Percentiles rank a stretch among this genome's conserved stretches.
These are phyloP conservation scores for Pseudozyma tsukubaensis DNA, from an alignment of 1,284 basidiomycete genomes.

Conservation along the genomic window DNA sequence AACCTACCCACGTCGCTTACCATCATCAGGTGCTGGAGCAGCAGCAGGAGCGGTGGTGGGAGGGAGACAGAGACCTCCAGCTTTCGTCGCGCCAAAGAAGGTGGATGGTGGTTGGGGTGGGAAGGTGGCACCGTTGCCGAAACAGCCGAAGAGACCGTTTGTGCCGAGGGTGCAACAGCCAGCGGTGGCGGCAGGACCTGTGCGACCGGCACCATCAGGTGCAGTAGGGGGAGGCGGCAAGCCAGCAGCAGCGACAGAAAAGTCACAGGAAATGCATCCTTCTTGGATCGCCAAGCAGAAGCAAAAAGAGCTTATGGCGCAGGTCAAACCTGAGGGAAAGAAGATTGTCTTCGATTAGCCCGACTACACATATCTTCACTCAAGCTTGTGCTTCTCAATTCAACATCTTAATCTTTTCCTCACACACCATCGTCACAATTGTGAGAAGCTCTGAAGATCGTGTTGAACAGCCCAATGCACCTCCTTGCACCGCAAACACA, in stretches of 20 bases:
- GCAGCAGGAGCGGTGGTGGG: background rate
- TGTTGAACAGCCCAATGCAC: too few relatives aligned
- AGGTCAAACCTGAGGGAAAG: constrained; percentile 53
- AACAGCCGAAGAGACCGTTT: constrained; percentile 22
- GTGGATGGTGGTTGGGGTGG: constrained; percentile 44
- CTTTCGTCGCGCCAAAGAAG: constrained; percentile 36
- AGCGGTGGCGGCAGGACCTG: background rate
- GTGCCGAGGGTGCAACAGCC: background rate
- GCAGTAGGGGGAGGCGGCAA: background rate
- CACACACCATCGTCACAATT: background rate
- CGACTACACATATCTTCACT: constrained; percentile 1
- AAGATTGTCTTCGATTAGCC: constrained; percentile 62
- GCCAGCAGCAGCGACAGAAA: constrained; percentile 4
- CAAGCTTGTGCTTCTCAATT: background rate
- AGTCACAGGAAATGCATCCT: constrained; percentile 55
- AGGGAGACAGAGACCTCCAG: constrained; percentile 29
- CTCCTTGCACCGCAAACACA: too few relatives aligned
- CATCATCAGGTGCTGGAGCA: background rate
- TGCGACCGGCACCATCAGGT: background rate
- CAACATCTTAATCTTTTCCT: background rate
- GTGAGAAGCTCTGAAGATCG: too few relatives aligned
- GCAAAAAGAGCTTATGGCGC: constrained; percentile 56
- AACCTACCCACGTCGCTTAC: background rate
- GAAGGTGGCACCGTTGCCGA: constrained; percentile 27
- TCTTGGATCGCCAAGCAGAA: constrained; percentile 64